Evolutionary conservation across 2,329 filamentous ascomycete genomes (phyloP).

Genomic region (Microcyclosporella mali): DNA sequence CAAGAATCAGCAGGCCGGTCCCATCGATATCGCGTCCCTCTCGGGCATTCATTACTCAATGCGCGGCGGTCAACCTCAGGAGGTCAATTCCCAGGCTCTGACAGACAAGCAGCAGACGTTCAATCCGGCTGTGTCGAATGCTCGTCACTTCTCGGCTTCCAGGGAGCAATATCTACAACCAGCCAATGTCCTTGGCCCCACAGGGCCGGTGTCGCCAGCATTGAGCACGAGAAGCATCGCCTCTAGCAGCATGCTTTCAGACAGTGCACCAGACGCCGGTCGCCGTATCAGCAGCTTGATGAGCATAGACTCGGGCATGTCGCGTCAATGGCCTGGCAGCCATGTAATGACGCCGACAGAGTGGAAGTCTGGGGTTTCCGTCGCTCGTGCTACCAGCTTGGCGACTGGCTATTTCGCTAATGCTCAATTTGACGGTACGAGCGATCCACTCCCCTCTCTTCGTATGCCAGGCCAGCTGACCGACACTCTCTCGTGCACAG

Average conservation of each 20-base stretch:
- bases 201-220: slow-evolving; percentile 8
- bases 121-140: too few relatives aligned
- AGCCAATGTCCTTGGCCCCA: too few relatives aligned
- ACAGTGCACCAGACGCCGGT: slow-evolving; percentile 11
- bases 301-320: slow-evolving; percentile 25
- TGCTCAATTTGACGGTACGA: slow-evolving; percentile 30
- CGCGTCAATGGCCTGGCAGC: slow-evolving; percentile 19
- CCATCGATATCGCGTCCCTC: too few relatives aligned
- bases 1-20: slow-evolving; percentile 13
- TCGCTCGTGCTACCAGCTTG: slow-evolving; percentile 28
- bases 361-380: slow-evolving; percentile 28
- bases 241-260: slow-evolving; percentile 13
- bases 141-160: too few relatives aligned
- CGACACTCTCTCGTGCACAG: slow-evolving; percentile 5
- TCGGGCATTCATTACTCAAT: slow-evolving; percentile 15
- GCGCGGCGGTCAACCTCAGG: slow-evolving; percentile 15
- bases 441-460: slow-evolving; percentile 7
- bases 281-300: slow-evolving; percentile 24
- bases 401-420: slow-evolving; percentile 29
- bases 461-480: slow-evolving; percentile 12
- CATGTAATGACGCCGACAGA: slow-evolving; percentile 31
- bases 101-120: too few relatives aligned
- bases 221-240: slow-evolving; percentile 16
- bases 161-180: too few relatives aligned
- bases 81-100: slow-evolving; percentile 9